Evolutionary conservation across 805 yeast genomes (phyloP).

Genomic region (Candida vaughaniae): DNA sequence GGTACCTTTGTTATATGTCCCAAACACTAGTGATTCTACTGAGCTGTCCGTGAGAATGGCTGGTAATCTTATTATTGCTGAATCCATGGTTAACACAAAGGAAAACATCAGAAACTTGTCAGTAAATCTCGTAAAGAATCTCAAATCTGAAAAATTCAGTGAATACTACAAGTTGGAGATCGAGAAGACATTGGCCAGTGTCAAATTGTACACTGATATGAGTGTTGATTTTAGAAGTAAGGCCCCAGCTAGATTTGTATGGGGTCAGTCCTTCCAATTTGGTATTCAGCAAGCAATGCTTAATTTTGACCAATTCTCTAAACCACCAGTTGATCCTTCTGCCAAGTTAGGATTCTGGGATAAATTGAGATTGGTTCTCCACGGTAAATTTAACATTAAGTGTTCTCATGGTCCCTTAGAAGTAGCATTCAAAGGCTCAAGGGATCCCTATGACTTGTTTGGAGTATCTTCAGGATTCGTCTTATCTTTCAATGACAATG

Average conservation of each 20-base stretch:
- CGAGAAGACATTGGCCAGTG: constrained; percentile 73
- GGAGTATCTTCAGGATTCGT: constrained; percentile 74
- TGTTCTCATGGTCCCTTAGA: constrained; percentile 34
- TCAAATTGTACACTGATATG: constrained; percentile 68
- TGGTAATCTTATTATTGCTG: constrained; percentile 72
- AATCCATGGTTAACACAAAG: constrained; percentile 51
- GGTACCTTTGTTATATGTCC: constrained; percentile 74
- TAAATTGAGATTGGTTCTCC: constrained; percentile 71
- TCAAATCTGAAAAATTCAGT: not conserved
- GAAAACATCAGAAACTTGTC: constrained; percentile 63
- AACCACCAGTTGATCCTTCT: constrained; percentile 88
- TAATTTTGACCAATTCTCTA: constrained; percentile 78
- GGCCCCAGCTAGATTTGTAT: constrained; percentile 63
- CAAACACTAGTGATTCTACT: constrained; percentile 31
- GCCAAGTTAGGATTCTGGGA: constrained; percentile 91
- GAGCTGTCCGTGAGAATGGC: constrained; percentile 28
- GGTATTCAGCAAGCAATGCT: constrained; percentile 78
- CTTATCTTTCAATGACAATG: constrained; percentile 65
- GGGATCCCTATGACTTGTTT: constrained; percentile 73
- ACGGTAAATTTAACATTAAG: constrained; percentile 61
- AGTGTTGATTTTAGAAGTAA: constrained; percentile 53
- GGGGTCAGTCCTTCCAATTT: constrained; percentile 86
- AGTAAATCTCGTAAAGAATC: constrained; percentile 23
- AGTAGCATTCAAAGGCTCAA: constrained; percentile 68
- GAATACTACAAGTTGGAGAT: constrained; percentile 57